Evolutionary conservation across 495 filamentous ascomycete genomes (phyloP).

Genomic region (Aeminium ludgeri): DNA sequence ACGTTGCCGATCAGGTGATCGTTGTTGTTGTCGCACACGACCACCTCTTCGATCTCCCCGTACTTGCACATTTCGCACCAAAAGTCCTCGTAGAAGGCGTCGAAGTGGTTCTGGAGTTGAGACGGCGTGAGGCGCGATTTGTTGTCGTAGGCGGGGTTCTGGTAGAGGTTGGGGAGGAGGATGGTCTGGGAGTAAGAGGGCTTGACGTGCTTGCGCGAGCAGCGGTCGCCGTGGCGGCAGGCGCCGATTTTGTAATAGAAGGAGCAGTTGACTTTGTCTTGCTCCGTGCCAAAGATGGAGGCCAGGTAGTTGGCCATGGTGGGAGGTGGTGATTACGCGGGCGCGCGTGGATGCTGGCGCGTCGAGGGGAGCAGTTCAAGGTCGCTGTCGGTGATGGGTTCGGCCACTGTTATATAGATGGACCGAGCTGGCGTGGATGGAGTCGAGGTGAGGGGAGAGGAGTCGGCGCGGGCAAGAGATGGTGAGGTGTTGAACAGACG

Average conservation of each 20-base stretch:
- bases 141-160: conserved; percentile 93
- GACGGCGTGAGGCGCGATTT: conserved; percentile 76
- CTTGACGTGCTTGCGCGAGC: conserved; percentile 96
- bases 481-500: too few species aligned
- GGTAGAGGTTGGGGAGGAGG: conserved; percentile 95
- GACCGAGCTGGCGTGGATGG: too few species aligned
- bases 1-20: conserved; percentile 98
- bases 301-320: conserved; percentile 91
- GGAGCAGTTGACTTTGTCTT: conserved; percentile 78
- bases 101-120: conserved; percentile 97
- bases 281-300: conserved; percentile 98
- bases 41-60: conserved; percentile 30
- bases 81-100: conserved; percentile 98
- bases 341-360: too few species aligned
- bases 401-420: too few species aligned
- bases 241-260: conserved; percentile 98
- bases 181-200: conserved; percentile 95
- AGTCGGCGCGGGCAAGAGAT: too few species aligned
- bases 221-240: conserved; percentile 94
- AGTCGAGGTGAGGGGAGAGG: too few species aligned
- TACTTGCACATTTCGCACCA: conserved; percentile 82
- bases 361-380: too few species aligned
- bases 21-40: conserved; percentile 59
- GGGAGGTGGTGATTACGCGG: neutral
- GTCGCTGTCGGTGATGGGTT: too few species aligned